Evolutionary conservation across 208 protist species (phyloP), one percentile per base, ranked within the genome.

Genomic region (Phytomonas sp.): DNA sequence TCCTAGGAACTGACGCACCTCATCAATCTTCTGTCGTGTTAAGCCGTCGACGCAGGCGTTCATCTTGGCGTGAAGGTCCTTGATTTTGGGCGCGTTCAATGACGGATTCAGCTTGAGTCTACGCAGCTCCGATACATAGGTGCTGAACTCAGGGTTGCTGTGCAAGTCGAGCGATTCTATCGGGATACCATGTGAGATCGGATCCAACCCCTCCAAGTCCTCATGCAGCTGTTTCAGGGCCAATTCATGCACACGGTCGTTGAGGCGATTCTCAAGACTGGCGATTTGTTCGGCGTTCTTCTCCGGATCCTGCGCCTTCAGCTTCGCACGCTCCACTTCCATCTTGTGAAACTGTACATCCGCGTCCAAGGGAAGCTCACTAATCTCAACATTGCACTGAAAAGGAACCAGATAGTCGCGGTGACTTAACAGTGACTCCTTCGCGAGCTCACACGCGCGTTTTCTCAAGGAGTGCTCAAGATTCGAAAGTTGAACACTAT

Each of bases 261-360:
- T 80, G 32, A 93, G 82, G 6, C 75, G 73, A 17, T 89, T 70
- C 11, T 74, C 67, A 53, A 77, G 60, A 0, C 86, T 72, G 1
- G 84, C 75, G 15, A 92, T 69, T 33, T 31, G 64, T 32, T 77
- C 70, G 17, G 75, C 73, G 71, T 90, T 83, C 31, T 72, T 76
- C n/a, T 75, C 67, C 34, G 71, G 81, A 61, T 91, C 85, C 60
- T 80, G 74, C 63, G 81, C 79, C 82, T 86, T 91, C 33, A 90
- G 80, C 74, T 85, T 85, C 30, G 78, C 83, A 11, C 89, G 87
- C 79, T 89, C 83, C 63, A 80, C 74, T 77, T 95, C 89, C 73
- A 89, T 64, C 56, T 79, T 74, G 61, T 84, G 73, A 66, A 92
- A 92, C 43, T 77, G 65, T 0, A 73, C 69, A 59, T 93, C 86